Percentiles rank a stretch among this genome's conserved stretches.
These are phyloP conservation scores for Brachypodium distachyon DNA, from an alignment of 202 grass and related monocot species.

Conservation along the genomic window DNA sequence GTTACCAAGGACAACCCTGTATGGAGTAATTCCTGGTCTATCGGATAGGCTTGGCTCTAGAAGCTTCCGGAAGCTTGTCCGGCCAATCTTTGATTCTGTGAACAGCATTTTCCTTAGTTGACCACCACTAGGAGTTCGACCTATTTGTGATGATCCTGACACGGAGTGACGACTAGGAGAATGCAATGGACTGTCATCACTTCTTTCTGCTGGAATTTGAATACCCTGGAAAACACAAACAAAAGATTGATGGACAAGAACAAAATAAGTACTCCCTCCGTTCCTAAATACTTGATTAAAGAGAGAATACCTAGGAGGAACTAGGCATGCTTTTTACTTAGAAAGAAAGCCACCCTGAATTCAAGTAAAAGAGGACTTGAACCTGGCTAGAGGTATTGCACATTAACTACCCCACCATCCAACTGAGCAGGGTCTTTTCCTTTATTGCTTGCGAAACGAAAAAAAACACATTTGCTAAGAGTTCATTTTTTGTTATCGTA, in stretches of 20 bases:
- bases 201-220: slow-evolving; percentile 39
- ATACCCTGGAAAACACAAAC: slow-evolving; percentile 5
- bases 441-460: no score
- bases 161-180: slow-evolving; percentile 35
- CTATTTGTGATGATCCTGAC: slow-evolving; percentile 26
- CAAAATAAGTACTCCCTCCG: background rate
- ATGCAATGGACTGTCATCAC: slow-evolving; percentile 39
- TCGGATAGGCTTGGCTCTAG: slow-evolving; percentile 68
- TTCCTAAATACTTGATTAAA: no score
- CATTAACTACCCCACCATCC: no score
- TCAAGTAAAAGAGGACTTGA: background rate
- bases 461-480: background rate
- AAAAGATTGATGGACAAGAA: background rate
- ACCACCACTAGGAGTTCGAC: slow-evolving; percentile 41
- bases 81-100: slow-evolving; percentile 59
- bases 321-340: background rate
- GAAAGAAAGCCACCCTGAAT: background rate
- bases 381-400: background rate
- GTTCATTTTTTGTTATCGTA: background rate
- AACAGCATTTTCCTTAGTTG: slow-evolving; percentile 73
- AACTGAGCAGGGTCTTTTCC: no score
- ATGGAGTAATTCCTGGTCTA: slow-evolving; percentile 76
- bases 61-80: slow-evolving; percentile 81
- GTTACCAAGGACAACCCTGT: slow-evolving; percentile 85
- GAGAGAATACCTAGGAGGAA: background rate